Percentiles rank a stretch among this genome's conserved stretches.
Evolutionary conservation across 2,329 filamentous ascomycete species (phyloP).

Genomic region (Gliomastix tumulicola): DNA sequence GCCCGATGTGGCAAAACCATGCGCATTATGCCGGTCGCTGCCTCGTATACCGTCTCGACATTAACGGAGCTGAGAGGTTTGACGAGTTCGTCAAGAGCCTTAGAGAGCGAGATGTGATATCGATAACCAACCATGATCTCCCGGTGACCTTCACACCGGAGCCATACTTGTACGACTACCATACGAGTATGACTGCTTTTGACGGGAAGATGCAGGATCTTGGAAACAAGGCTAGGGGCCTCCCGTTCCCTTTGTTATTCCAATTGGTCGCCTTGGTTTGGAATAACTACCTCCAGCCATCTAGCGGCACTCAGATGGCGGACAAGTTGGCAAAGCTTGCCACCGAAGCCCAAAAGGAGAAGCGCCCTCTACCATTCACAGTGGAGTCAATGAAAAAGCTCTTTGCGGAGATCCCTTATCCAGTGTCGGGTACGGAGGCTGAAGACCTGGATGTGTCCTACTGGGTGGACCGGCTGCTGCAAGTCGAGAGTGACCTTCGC

Average conservation of each 20-base stretch:
- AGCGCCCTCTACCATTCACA: conserved; percentile 32
- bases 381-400: conserved; percentile 47
- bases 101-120: conserved; percentile 11
- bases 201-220: conserved; percentile 17
- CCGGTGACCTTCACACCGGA: conserved; percentile 6
- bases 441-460: conserved; percentile 25
- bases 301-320: conserved; percentile 38
- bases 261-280: conserved; percentile 57
- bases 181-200: conserved; percentile 19
- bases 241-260: conserved; percentile 48
- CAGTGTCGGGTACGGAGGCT: conserved; percentile 42
- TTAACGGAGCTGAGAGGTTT: conserved; percentile 18
- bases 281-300: conserved; percentile 56
- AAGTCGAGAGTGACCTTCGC: conserved; percentile 30
- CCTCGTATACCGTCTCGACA: conserved; percentile 33
- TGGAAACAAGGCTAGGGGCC: conserved; percentile 15
- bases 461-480: conserved; percentile 30
- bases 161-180: conserved; percentile 8
- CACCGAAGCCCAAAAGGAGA: conserved; percentile 11
- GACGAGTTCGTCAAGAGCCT: conserved; percentile 10
- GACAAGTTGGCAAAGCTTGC: conserved; percentile 28
- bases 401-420: conserved; percentile 43
- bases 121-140: conserved; percentile 14
- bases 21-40: conserved; percentile 27
- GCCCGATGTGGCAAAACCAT: conserved; percentile 15